A percentile compares a stretch with the other conserved stretches of the same genome.
phyloP scores from a whole-genome alignment of 139 green algal species.

The Tetradesmus lagerheimii region DNA sequence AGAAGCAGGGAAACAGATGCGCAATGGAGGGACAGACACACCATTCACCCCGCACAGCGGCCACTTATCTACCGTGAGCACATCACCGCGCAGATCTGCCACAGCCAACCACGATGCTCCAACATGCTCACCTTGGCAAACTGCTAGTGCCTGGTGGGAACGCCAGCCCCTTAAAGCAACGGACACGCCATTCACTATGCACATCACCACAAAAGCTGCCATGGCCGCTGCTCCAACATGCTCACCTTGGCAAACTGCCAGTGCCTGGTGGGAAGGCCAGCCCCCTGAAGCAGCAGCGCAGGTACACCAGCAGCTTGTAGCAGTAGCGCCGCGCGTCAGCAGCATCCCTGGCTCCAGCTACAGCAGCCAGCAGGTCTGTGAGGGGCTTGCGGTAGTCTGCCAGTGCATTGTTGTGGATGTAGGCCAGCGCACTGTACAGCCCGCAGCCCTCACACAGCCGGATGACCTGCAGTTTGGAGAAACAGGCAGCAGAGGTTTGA shows the following conservation, averaged over 20 bases:
- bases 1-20: not conserved
- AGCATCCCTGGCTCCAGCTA: slow-evolving; percentile 33
- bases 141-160: slow-evolving; percentile 18
- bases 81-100: too few species aligned
- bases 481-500: too few species aligned
- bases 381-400: slow-evolving; percentile 85
- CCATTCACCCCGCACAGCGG: too few species aligned
- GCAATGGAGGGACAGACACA: not conserved
- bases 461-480: slow-evolving; percentile 57
- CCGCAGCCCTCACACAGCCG: slow-evolving; percentile 80
- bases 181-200: not conserved
- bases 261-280: slow-evolving; percentile 9
- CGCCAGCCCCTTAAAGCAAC: not conserved
- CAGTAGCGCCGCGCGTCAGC: slow-evolving; percentile 41
- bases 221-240: not conserved
- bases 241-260: slow-evolving; percentile 17
- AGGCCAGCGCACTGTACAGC: slow-evolving; percentile 81
- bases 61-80: too few species aligned
- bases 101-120: too few species aligned
- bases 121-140: not conserved
- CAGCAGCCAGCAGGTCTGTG: slow-evolving; percentile 79
- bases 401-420: slow-evolving; percentile 82
- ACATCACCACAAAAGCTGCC: not conserved
- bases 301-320: slow-evolving; percentile 83
- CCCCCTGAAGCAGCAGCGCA: slow-evolving; percentile 52